Evolutionary conservation across 106 monocot genomes (phyloP).

Genomic region (Hemerocallis citrina): DNA sequence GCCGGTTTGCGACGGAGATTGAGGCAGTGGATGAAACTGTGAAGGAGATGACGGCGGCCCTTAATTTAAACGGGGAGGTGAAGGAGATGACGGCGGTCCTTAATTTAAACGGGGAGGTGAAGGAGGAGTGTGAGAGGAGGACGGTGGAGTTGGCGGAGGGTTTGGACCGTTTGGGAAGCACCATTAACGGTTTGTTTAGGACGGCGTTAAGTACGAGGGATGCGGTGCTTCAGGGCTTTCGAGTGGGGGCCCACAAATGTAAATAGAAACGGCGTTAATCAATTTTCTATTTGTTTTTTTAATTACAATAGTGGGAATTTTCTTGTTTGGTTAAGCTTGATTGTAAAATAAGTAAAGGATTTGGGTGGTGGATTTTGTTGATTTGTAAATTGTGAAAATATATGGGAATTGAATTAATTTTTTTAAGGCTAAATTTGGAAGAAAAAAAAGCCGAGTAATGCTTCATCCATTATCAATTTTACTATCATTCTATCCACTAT

Average conservation of each 20-base stretch:
- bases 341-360: too few species aligned
- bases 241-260: slow-evolving; percentile 21
- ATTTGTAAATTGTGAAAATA: too few species aligned
- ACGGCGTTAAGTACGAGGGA: slow-evolving; percentile 29
- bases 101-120: slow-evolving; percentile 1
- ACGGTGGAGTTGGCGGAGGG: slow-evolving; percentile 37
- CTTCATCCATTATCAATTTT: too few species aligned
- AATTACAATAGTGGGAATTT: too few species aligned
- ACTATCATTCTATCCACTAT: too few species aligned
- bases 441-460: too few species aligned
- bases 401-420: too few species aligned
- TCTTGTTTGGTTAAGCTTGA: too few species aligned
- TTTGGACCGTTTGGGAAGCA: slow-evolving; percentile 26
- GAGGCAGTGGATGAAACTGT: slow-evolving; percentile 21
- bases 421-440: too few species aligned
- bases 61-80: slow-evolving; percentile 2
- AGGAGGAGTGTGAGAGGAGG: slow-evolving; percentile 14
- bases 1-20: slow-evolving; percentile 19
- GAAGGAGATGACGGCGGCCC: slow-evolving; percentile 8
- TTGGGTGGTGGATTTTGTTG: too few species aligned
- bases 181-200: slow-evolving; percentile 46
- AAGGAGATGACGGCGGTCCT: not conserved
- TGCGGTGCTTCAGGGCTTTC: slow-evolving; percentile 36
- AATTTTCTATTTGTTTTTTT: too few species aligned
- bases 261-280: slow-evolving; percentile 16